These are phyloP conservation scores for Phytophthora cajani DNA, from an alignment of 352 stramenopile genomes.

Conservation along the genomic window DNA sequence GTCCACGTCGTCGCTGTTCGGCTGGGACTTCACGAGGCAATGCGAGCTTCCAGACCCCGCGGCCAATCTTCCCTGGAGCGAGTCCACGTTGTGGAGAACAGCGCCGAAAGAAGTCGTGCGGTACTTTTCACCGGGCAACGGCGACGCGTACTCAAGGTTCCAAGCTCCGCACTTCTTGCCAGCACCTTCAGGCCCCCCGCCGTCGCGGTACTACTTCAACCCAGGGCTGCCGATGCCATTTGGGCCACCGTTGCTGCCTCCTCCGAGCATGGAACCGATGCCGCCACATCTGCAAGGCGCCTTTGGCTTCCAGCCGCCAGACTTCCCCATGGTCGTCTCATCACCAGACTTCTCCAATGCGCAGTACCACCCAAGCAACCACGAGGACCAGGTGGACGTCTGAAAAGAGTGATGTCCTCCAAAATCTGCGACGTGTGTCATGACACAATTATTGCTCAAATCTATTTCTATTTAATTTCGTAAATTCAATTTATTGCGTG, in stretches of 20 bases:
- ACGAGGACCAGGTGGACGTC: conserved; percentile 27
- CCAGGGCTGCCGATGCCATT: conserved; percentile 18
- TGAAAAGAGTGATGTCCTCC: conserved; percentile 1
- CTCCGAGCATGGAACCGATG: conserved; percentile 11
- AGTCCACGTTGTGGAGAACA: conserved; percentile 68
- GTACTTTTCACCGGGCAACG: conserved; percentile 58
- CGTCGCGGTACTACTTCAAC: conserved; percentile 66
- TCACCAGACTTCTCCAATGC: conserved; percentile 40
- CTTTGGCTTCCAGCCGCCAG: conserved; percentile 24
- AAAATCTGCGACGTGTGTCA: conserved; percentile 10
- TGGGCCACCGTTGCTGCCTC: conserved; percentile 19
- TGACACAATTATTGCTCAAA: conserved; percentile 16
- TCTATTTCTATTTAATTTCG: conserved; percentile 23
- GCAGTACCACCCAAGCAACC: conserved; percentile 26
- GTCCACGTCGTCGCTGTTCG: conserved; percentile 70
- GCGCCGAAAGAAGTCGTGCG: conserved; percentile 76
- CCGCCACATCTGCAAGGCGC: conserved; percentile 10
- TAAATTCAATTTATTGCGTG: background rate
- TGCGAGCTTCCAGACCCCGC: conserved; percentile 43
- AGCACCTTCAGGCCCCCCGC: conserved; percentile 11
- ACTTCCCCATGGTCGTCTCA: conserved; percentile 39
- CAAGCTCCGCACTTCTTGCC: conserved; percentile 25
- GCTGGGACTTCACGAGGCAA: conserved; percentile 77
- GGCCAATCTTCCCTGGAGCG: conserved; percentile 45
- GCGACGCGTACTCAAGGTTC: conserved; percentile 39